phyloP scores from a whole-genome alignment of 805 yeast species.

The Candida taoyuanica region DNA sequence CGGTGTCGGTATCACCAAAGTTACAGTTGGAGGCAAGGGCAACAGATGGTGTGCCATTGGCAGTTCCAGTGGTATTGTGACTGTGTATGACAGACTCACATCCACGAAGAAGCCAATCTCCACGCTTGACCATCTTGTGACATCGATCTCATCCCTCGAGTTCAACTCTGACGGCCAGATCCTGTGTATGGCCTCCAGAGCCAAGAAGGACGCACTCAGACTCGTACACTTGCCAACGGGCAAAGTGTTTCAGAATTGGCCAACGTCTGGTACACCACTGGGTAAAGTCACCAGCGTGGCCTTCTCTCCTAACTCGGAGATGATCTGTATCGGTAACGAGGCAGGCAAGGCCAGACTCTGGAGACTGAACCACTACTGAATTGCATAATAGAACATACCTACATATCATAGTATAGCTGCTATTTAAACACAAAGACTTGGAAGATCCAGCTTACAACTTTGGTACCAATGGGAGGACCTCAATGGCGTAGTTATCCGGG shows the following conservation, averaged over 20 bases:
- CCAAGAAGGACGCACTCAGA: constrained; percentile 78
- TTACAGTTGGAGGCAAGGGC: constrained; percentile 64
- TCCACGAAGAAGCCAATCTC: constrained; percentile 51
- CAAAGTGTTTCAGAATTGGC: constrained; percentile 91
- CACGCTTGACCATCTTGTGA: constrained; percentile 72
- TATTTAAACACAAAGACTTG: neutral
- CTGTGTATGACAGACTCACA: constrained; percentile 60
- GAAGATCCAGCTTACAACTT: constrained; percentile 8
- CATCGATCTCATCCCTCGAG: constrained; percentile 66
- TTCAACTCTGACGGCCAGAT: constrained; percentile 89
- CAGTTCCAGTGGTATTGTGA: constrained; percentile 82
- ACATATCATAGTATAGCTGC: no score
- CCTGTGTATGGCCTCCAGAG: constrained; percentile 78
- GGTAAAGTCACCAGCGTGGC: constrained; percentile 85
- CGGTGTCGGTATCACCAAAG: constrained; percentile 76
- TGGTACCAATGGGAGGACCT: constrained; percentile 48
- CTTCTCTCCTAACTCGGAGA: constrained; percentile 76
- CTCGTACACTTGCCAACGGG: constrained; percentile 85
- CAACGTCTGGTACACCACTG: constrained; percentile 92
- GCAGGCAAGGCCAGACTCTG: constrained; percentile 87
- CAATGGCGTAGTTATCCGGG: constrained; percentile 88
- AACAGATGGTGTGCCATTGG: constrained; percentile 89
- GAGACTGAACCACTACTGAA: constrained; percentile 75
- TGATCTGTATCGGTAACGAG: constrained; percentile 87
- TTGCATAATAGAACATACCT: neutral